Base-by-base conservation (phyloP, 169 alveolate genomes). In the Neospora caninum region DNA sequence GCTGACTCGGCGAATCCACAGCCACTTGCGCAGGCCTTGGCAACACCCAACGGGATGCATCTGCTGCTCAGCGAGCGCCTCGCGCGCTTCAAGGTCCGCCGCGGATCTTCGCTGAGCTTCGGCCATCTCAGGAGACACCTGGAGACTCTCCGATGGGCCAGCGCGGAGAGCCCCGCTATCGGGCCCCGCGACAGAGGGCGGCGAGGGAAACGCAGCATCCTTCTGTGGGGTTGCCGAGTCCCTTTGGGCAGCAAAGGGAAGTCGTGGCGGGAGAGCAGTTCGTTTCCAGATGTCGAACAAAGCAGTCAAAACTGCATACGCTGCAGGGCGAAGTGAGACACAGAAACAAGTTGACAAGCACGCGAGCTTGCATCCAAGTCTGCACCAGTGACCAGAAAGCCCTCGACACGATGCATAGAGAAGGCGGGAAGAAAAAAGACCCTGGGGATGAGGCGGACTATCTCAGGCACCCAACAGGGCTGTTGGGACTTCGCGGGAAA, bases 1-100 rank as follows among this genome's bases (percentile, higher is more conserved):
- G 84, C 84, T 73, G n/a, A 73, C 43, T 4, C 84, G 39, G 84
- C 84, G 84, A 34, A 73, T 73, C 84, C 84, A 73, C 43, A 34
- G 45, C 84, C 84, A 73, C 84, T 73, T 73, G 45, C 84, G 84
- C 31, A 73, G 84, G 39, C 84, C 84, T 43, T 73, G 84, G 42
- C 84, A 73, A n/a, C 84, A 73, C 43, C 84, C 84, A 16, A 73
- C 84, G 9, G 84, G 45, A n/a, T 36, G 39, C 84, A 73, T 73
- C 16, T 73, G 84, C 84, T 22, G 84, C 84, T 73, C 84, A 6
- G 84, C 84, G 27, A 13, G 42, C 18, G 42, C 84, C 43, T 18
- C 25, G 84, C 84, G 39, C 0, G 39, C 84, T n/a, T 73, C 84
- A 0, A 31, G 84, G 41, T 13, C 84, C 10, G 39, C 84, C 84